A percentile compares a stretch with the other conserved stretches of the same genome.
Conservation (phyloP, 495 filamentous ascomycete species). For the Lasiosphaeriaceae sp. region DNA sequence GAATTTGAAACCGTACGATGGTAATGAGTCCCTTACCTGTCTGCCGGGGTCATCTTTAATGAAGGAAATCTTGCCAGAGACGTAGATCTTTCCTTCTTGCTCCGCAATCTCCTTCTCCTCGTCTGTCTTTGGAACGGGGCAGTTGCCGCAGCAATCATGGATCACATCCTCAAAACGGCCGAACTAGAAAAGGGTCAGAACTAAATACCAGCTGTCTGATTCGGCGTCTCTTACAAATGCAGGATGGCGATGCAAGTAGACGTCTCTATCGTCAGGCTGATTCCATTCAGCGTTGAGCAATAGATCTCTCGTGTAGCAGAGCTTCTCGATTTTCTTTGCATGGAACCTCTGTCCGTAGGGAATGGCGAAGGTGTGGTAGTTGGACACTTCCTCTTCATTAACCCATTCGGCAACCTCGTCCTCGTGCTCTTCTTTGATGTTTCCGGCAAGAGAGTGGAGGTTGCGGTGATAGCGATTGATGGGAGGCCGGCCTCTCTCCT, state of each 20-base stretch:
- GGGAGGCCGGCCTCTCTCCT: conserved; percentile 62
- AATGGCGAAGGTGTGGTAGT: conserved; percentile 74
- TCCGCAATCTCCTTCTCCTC: conserved; percentile 67
- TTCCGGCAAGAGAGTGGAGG: conserved; percentile 39
- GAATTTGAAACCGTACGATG: background rate
- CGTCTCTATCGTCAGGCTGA: conserved; percentile 60
- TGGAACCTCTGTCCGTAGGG: conserved; percentile 70
- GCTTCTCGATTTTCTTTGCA: conserved; percentile 69
- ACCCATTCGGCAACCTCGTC: conserved; percentile 83
- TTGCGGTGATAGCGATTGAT: conserved; percentile 25
- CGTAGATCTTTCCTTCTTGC: conserved; percentile 67
- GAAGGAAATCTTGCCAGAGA: conserved; percentile 66
- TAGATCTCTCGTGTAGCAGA: conserved; percentile 73
- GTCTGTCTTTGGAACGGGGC: conserved; percentile 61
- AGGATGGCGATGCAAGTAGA: conserved; percentile 76
- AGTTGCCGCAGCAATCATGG: conserved; percentile 74
- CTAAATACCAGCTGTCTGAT: no score
- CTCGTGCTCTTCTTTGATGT: conserved; percentile 67
- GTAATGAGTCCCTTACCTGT: conserved; percentile 44
- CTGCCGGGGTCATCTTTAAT: conserved; percentile 75
- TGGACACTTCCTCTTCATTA: conserved; percentile 64
- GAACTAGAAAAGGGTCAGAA: conserved; percentile 39
- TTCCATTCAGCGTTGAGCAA: conserved; percentile 89
- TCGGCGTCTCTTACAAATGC: conserved; percentile 47
- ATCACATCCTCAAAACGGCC: conserved; percentile 64